phyloP scores from a whole-genome alignment of 225 moss, liverwort and hornwort genomes.

The Sphagnum contortum region DNA sequence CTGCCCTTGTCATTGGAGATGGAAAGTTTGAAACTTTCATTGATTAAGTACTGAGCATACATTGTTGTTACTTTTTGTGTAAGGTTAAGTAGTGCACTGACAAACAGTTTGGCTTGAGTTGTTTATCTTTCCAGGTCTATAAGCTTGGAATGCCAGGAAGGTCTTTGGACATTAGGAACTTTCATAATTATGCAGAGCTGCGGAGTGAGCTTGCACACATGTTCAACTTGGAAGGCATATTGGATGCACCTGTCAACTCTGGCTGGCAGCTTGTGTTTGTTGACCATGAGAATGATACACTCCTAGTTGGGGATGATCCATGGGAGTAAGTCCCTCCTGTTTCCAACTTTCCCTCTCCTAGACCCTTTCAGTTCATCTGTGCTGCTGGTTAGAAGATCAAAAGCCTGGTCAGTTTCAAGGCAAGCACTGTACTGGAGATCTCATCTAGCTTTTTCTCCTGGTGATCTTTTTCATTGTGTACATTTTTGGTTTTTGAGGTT shows the following conservation, averaged over 20 bases:
- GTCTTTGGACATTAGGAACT: conserved; percentile 79
- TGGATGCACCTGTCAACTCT: conserved; percentile 73
- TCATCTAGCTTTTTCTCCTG: neutral
- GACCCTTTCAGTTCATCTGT: no score
- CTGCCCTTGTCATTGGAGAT: neutral
- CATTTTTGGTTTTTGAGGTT: neutral
- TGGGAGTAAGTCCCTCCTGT: conserved; percentile 76
- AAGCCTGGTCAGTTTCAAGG: no score
- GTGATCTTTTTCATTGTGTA: neutral
- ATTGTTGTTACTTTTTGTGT: no score
- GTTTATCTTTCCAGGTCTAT: conserved; percentile 48
- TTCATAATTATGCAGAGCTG: conserved; percentile 69
- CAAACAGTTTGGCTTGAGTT: no score
- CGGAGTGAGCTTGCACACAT: conserved; percentile 68
- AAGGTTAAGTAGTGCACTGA: no score
- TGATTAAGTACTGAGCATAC: no score
- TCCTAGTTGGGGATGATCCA: conserved; percentile 93
- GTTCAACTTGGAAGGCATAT: conserved; percentile 74
- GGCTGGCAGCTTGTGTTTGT: conserved; percentile 91
- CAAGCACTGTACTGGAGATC: no score
- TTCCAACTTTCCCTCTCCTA: neutral
- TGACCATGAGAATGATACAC: conserved; percentile 81
- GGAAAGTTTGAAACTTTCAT: no score
- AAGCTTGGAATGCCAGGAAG: conserved; percentile 86
- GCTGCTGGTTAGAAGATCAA: no score